These are phyloP conservation scores for Calycina marina DNA, from an alignment of 2,329 filamentous ascomycete genomes.

Conservation along the genomic window DNA sequence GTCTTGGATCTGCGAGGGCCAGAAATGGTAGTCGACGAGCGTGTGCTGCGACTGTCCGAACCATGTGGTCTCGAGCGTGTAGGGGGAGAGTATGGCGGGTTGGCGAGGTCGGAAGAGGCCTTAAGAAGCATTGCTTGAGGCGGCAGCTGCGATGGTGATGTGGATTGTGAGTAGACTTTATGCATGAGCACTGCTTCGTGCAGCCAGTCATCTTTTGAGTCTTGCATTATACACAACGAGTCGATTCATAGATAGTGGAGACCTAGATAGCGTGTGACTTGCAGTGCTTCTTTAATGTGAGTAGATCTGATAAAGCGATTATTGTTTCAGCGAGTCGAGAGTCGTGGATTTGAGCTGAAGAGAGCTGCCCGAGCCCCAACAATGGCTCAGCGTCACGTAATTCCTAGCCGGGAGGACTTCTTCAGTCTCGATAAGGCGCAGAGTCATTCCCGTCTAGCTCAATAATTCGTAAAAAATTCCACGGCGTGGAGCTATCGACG, in stretches of 20 bases:
- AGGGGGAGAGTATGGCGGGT: not conserved
- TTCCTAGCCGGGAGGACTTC: too few species aligned
- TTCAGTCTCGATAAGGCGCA: too few species aligned
- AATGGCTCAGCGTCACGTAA: too few species aligned
- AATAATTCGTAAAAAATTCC: too few species aligned
- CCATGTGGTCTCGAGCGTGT: not conserved
- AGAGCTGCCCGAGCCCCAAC: too few species aligned
- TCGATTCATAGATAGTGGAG: not conserved
- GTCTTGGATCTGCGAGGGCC: not conserved
- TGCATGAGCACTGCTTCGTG: not conserved
- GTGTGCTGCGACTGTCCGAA: not conserved
- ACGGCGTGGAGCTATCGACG: too few species aligned
- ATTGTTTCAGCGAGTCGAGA: too few species aligned
- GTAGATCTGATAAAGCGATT: too few species aligned
- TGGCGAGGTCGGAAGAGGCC: not conserved
- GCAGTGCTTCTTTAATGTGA: too few species aligned
- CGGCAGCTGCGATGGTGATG: not conserved
- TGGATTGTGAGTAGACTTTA: not conserved
- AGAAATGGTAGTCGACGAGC: not conserved
- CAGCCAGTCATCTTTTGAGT: not conserved
- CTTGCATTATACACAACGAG: not conserved
- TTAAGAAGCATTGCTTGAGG: not conserved
- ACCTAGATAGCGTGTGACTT: too few species aligned
- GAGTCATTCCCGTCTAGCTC: too few species aligned
- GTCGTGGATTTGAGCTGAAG: too few species aligned